These are phyloP conservation scores for Neurospora africana DNA, from an alignment of 495 filamentous ascomycete genomes.

Conservation along the genomic window DNA sequence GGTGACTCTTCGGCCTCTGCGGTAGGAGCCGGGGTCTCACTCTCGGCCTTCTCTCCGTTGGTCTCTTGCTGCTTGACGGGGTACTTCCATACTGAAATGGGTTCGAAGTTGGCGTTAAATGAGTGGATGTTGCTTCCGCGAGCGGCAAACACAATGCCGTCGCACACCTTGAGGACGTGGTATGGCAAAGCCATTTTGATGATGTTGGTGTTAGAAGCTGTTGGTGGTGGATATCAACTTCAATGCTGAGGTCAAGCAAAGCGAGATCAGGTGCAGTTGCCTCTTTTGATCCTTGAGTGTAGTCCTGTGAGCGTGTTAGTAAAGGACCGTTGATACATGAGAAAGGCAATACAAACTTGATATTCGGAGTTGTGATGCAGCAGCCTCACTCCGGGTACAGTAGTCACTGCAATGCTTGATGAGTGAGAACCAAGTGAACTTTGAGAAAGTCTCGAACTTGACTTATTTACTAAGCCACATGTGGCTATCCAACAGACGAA, in stretches of 20 bases:
- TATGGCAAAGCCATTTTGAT: slow-evolving; percentile 28
- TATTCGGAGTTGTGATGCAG: background rate
- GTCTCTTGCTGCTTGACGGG: slow-evolving; percentile 8
- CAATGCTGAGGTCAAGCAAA: background rate
- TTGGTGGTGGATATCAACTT: background rate
- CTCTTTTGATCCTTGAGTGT: background rate
- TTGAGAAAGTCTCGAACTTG: background rate
- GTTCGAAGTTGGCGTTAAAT: slow-evolving; percentile 24
- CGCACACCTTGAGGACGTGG: slow-evolving; percentile 29
- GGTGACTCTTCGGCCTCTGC: slow-evolving; percentile 7
- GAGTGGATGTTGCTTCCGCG: slow-evolving; percentile 30
- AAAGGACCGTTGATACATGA: background rate
- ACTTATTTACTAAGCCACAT: slow-evolving; percentile 10
- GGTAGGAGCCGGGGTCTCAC: background rate
- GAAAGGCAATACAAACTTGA: background rate
- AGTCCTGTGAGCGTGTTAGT: background rate
- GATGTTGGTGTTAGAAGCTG: background rate
- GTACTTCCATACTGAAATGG: slow-evolving; percentile 32
- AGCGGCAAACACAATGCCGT: slow-evolving; percentile 31
- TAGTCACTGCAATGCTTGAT: background rate
- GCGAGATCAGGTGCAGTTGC: background rate
- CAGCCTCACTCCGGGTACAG: background rate
- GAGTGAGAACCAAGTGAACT: background rate
- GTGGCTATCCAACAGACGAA: slow-evolving; percentile 5
- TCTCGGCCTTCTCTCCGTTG: slow-evolving; percentile 1